phyloP scores from a whole-genome alignment of 1,139 yeast genomes.

The Debaryomyces singareniensis region DNA sequence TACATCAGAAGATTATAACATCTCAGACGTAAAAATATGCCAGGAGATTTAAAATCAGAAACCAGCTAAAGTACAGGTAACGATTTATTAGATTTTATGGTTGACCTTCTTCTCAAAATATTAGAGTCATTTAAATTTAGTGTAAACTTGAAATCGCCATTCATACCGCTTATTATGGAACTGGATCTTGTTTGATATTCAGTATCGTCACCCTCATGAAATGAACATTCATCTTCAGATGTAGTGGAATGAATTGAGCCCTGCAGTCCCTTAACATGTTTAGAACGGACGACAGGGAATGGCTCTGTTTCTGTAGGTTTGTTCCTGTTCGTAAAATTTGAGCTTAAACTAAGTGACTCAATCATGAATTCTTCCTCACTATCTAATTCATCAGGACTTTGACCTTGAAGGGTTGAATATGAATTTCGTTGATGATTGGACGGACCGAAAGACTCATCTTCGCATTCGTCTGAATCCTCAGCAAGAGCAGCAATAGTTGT shows the following conservation, averaged over 20 bases:
- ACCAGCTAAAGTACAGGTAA: background rate
- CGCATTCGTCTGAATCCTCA: constrained; percentile 9
- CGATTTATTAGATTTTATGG: constrained; percentile 5
- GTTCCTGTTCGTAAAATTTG: background rate
- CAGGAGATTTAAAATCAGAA: background rate
- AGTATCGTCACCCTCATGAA: constrained; percentile 15
- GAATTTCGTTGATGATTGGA: constrained; percentile 12
- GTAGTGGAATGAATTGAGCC: constrained; percentile 5
- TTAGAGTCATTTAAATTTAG: constrained; percentile 39
- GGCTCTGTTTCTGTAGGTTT: constrained; percentile 1
- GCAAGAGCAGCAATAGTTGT: background rate
- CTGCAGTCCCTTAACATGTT: constrained; percentile 2
- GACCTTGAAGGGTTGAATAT: too few relatives aligned
- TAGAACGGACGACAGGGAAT: constrained; percentile 3
- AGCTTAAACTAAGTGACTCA: constrained; percentile 5
- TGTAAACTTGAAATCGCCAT: constrained; percentile 38
- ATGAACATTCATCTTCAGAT: constrained; percentile 12
- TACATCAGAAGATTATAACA: background rate
- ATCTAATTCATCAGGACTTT: too few relatives aligned
- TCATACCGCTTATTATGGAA: constrained; percentile 35
- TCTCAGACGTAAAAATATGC: background rate
- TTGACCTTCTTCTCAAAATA: constrained; percentile 28
- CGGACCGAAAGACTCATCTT: constrained; percentile 14
- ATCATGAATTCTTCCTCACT: constrained; percentile 14
- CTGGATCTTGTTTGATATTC: constrained; percentile 37